phyloP scores from a whole-genome alignment of 805 yeast species.

The Hanseniaspora lindneri region DNA sequence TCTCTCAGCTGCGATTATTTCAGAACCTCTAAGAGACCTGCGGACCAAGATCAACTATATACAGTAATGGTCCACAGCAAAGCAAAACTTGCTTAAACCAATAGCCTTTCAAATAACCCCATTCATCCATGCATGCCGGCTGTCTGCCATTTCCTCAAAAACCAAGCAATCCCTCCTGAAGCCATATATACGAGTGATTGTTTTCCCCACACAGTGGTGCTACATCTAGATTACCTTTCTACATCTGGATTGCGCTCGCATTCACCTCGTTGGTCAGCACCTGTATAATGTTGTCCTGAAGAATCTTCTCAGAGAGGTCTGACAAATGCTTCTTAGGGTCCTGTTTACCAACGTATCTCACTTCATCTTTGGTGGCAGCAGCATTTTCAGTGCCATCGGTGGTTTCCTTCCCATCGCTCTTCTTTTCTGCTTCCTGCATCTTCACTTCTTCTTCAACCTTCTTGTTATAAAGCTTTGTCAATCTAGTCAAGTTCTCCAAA shows the following conservation, averaged over 20 bases:
- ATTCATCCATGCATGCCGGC: too few species aligned
- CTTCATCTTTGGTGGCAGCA: conserved; percentile 76
- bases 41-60: too few species aligned
- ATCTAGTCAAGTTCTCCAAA: conserved; percentile 54
- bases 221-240: not conserved
- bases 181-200: too few species aligned
- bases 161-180: too few species aligned
- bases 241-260: conserved; percentile 55
- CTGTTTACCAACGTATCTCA: conserved; percentile 95
- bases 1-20: too few species aligned
- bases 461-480: conserved; percentile 81
- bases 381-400: conserved; percentile 73
- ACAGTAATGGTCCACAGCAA: too few species aligned
- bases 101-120: too few species aligned
- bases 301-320: conserved; percentile 71
- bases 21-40: too few species aligned
- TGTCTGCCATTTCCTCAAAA: too few species aligned
- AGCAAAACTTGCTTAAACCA: too few species aligned
- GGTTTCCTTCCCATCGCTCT: conserved; percentile 58
- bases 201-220: too few species aligned
- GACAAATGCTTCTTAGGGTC: conserved; percentile 96
- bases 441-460: conserved; percentile 78
- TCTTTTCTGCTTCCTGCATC: conserved; percentile 61
- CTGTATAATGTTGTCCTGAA: conserved; percentile 84
- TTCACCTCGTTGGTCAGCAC: conserved; percentile 82